Evolutionary conservation across 768 basidiomycete genomes (phyloP).

Genomic region (Tylopilus cervinicoccineus): DNA sequence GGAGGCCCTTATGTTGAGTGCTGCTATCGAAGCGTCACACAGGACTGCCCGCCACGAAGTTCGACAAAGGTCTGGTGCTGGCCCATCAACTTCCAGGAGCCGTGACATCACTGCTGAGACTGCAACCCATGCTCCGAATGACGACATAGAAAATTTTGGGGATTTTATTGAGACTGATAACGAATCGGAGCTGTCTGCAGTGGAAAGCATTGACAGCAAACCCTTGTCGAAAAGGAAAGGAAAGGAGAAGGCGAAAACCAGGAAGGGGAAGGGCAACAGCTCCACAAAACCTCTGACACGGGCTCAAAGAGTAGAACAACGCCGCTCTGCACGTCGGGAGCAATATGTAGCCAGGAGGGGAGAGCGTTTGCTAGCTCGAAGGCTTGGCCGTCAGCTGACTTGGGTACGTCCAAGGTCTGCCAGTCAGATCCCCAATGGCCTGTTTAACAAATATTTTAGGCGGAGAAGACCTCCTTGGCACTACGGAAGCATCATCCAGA

Average conservation of each 20-base stretch:
- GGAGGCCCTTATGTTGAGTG: conserved; percentile 47
- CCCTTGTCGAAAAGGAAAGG: conserved; percentile 30
- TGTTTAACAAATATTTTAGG: conserved; percentile 40
- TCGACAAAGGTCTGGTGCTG: conserved; percentile 29
- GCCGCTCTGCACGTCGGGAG: conserved; percentile 18
- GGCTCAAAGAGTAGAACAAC: conserved; percentile 7
- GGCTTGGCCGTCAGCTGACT: conserved; percentile 74
- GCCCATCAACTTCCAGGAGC: conserved; percentile 33
- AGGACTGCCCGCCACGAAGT: conserved; percentile 30
- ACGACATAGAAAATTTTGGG: conserved; percentile 10
- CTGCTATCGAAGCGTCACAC: conserved; percentile 55
- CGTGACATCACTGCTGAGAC: conserved; percentile 39
- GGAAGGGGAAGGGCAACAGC: conserved; percentile 10
- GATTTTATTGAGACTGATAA: conserved; percentile 2
- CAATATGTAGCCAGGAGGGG: conserved; percentile 38
- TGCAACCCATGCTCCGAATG: background rate
- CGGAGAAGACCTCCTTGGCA: conserved; percentile 64
- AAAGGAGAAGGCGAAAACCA: conserved; percentile 27
- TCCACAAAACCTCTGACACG: conserved; percentile 1
- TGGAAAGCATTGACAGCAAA: conserved; percentile 16
- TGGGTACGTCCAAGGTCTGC: conserved; percentile 41
- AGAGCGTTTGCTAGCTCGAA: conserved; percentile 44
- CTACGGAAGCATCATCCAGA: conserved; percentile 74
- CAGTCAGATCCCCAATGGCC: conserved; percentile 6
- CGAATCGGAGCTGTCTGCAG: conserved; percentile 8